Evolutionary conservation across 1,284 basidiomycete genomes (phyloP), one percentile per base, ranked within the genome.

Genomic region (Trametes hirsuta): DNA sequence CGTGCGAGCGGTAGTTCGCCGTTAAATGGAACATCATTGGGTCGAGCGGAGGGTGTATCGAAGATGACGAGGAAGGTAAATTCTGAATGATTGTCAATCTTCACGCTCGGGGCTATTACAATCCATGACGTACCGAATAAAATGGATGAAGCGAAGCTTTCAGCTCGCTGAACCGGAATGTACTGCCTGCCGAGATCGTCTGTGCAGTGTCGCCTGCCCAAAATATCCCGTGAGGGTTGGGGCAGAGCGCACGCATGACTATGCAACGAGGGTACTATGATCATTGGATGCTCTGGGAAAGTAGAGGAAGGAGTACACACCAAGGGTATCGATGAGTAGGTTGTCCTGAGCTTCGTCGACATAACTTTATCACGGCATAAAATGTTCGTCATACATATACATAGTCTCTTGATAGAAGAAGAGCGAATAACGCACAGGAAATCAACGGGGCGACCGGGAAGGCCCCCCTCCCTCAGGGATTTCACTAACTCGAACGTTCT

Each of bases 171-270:
- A 92, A 92, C 12, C 85, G 74, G 66, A 92, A 91, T 0, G 86
- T 83, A 57, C 86, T 89, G 0, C 89, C 90, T 1, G 83, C 79
- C 0, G 86, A 85, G 18, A 92, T 91, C 0, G 89, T 88, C 65
- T 92, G 90, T 0, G 90, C 89, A 0, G 90, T 92, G 67, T 92
- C 90, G 0, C 90, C 90, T 0, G 90, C 90, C 86, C 87, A 92
- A 68, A 91, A 90, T 22, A 89, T 72, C 0, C 90, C 90, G 41
- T 87, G 75, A 0, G 83, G 80, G 66, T 91, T 90, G 11, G 72
- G 72, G 65, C 87, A 90, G 2, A 91, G 68, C 0, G 72, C 75
- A 11, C 87, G 76, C 45, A 92, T 70, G 1, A 92, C 89, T 57
- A 22, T 3, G 37, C n/a, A 21, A 51, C 12, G 12, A 41, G 30